phyloP scores from a whole-genome alignment of 1,284 basidiomycete genomes.

The Wallemia ichthyophaga region DNA sequence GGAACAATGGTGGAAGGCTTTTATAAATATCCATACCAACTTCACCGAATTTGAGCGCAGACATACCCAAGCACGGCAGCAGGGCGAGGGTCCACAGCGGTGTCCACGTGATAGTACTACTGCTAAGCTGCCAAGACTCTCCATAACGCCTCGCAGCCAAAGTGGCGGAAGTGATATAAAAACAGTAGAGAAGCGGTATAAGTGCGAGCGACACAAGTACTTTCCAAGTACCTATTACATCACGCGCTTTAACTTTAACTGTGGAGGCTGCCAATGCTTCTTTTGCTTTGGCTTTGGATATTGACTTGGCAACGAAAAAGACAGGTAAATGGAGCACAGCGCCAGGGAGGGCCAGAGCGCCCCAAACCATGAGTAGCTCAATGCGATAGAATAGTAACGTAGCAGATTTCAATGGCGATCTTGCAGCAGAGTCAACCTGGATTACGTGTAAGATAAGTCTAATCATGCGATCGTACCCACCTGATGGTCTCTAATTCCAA shows the following conservation, averaged over 20 bases:
- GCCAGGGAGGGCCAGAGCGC: slow-evolving; percentile 63
- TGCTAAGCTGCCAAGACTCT: neutral
- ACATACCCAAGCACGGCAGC: slow-evolving; percentile 75
- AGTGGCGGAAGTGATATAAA: slow-evolving; percentile 57
- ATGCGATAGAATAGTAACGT: slow-evolving; percentile 51
- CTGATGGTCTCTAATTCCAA: slow-evolving; percentile 91
- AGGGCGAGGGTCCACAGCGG: slow-evolving; percentile 8
- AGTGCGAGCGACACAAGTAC: slow-evolving; percentile 77
- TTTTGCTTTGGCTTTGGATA: slow-evolving; percentile 71
- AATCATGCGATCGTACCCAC: too few species aligned
- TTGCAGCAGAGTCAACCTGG: neutral
- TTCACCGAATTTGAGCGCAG: slow-evolving; percentile 90
- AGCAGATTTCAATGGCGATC: neutral
- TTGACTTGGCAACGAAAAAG: slow-evolving; percentile 67
- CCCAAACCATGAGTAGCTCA: slow-evolving; percentile 53
- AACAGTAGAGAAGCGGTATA: slow-evolving; percentile 56
- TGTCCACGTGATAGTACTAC: neutral
- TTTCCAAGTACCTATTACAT: slow-evolving; percentile 96
- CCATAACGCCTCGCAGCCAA: neutral
- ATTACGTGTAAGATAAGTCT: too few species aligned
- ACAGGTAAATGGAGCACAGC: slow-evolving; percentile 86
- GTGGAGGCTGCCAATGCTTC: slow-evolving; percentile 88
- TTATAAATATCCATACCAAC: slow-evolving; percentile 96
- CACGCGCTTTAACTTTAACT: slow-evolving; percentile 81
- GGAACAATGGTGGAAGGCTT: slow-evolving; percentile 55